Evolutionary conservation across 345 rosid species (phyloP), one percentile per base, ranked within the genome.

Genomic region (Nephelium lappaceum): DNA sequence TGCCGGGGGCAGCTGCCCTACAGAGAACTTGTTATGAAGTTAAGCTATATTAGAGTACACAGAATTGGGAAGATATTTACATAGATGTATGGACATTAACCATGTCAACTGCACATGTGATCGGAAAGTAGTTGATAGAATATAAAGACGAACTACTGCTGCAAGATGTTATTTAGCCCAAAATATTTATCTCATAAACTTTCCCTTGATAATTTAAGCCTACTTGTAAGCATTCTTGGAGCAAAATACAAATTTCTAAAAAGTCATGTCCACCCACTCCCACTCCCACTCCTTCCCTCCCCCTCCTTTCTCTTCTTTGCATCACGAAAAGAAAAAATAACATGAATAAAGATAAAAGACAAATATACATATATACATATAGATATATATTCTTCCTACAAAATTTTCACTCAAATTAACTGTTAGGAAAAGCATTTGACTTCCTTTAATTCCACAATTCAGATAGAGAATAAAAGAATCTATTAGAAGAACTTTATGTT

Each of bases 1-100:
- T 69, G 89, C 72, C 5, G 99, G 69, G n/a, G 84, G 99, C 94
- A 80, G 93, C 89, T 53, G 98, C 98, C 71, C 99, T 98, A 71
- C 97, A 90, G 51, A 97, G 98, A 87, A 94, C 97, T 98, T 96
- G 84, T 63, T 27, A 79, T 15, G 16, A 67, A 25, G 72, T 24
- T 64, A 70, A 79, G n/a, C 67, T 79, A 58, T 11, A 39, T 49
- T 58, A 67, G 55, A 19, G 41, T 27, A 57, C 51, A 61, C 39
- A 19, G 39, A 68, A 45, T 11, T 16, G 38, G 57, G 68, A 62
- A 66, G 51, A 61, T 51, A 14, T 11, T 11, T 51, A 14, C 4
- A 51, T 0, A 60, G 12, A 60, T 21, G 14, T 23, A 60, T 47
- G 43, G 11, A 24, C 21, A n/a, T n/a, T 64, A 12, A 25, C 19